Conservation (phyloP, 768 basidiomycete species). For the Mycena alexandri region DNA sequence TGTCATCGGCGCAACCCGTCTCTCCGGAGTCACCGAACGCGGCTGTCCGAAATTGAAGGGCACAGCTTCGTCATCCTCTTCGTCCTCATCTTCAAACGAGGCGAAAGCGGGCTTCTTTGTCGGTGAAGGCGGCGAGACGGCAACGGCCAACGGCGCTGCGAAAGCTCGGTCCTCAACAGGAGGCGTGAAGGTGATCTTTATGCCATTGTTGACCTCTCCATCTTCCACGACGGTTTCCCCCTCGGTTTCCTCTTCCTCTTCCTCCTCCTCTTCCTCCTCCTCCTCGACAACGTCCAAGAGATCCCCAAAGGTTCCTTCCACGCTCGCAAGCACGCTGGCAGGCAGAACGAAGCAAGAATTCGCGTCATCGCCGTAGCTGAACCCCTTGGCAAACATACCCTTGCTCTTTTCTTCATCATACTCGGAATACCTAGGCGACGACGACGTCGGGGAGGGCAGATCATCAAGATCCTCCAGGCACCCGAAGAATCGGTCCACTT, state of each 20-base stretch:
- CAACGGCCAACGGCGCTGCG: conserved; percentile 36
- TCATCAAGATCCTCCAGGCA: conserved; percentile 72
- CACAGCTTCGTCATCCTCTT: conserved; percentile 41
- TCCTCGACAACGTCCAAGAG: conserved; percentile 56
- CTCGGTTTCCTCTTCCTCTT: conserved; percentile 55
- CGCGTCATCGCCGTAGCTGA: conserved; percentile 55
- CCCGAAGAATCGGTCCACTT: conserved; percentile 84
- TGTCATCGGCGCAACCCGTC: conserved; percentile 4
- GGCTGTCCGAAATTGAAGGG: conserved; percentile 55
- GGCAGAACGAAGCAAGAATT: conserved; percentile 64
- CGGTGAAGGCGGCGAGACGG: conserved; percentile 27
- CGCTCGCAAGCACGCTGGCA: conserved; percentile 57
- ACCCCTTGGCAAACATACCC: conserved; percentile 67
- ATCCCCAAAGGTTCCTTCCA: conserved; percentile 44
- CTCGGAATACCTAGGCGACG: conserved; percentile 58
- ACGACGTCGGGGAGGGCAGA: conserved; percentile 57
- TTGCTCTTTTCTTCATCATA: conserved; percentile 70
- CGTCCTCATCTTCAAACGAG: conserved; percentile 41
- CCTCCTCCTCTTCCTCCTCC: conserved; percentile 61
- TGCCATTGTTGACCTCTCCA: conserved; percentile 65
- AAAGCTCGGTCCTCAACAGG: conserved; percentile 55
- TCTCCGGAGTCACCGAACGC: conserved; percentile 35
- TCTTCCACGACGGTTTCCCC: conserved; percentile 52
- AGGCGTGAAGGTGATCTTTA: conserved; percentile 79
- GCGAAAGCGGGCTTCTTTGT: conserved; percentile 31